Conservation (phyloP, 2,329 filamentous ascomycete genomes). For the Thelonectria olida region DNA sequence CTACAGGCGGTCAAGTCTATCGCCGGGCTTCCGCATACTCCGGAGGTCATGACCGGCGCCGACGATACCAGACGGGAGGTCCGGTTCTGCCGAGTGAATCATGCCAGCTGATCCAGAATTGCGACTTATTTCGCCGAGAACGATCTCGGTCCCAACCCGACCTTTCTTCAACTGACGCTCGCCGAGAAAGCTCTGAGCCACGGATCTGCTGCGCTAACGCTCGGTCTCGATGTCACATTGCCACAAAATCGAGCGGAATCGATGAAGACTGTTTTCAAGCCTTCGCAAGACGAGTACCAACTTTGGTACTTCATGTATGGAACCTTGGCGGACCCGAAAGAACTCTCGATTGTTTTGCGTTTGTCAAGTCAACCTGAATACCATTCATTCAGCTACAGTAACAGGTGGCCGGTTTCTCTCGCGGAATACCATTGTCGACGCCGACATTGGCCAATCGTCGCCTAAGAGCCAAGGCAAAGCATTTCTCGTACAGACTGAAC, state of each 20-base stretch:
- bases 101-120: constrained; percentile 6
- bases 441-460: background rate
- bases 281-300: constrained; percentile 17
- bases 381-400: background rate
- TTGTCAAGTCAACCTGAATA: constrained; percentile 2
- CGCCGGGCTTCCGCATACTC: constrained; percentile 3
- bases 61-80: constrained; percentile 13
- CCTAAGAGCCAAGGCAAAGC: constrained; percentile 9
- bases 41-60: constrained; percentile 20
- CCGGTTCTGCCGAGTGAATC: constrained; percentile 20
- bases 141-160: background rate
- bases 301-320: constrained; percentile 25
- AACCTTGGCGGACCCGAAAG: constrained; percentile 8
- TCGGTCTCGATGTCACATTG: constrained; percentile 16
- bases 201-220: background rate
- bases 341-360: constrained; percentile 10
- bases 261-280: background rate
- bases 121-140: constrained; percentile 14
- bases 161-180: constrained; percentile 22
- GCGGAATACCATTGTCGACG: constrained; percentile 17
- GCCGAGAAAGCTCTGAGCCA: constrained; percentile 15
- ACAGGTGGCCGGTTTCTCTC: constrained; percentile 11
- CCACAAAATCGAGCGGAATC: constrained; percentile 17
- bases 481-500: constrained; percentile 8
- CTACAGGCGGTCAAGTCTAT: constrained; percentile 12